Evolutionary conservation across 106 monocot genomes (phyloP), one percentile per base, ranked within the genome.

Genomic region (Dendrobium nobile): DNA sequence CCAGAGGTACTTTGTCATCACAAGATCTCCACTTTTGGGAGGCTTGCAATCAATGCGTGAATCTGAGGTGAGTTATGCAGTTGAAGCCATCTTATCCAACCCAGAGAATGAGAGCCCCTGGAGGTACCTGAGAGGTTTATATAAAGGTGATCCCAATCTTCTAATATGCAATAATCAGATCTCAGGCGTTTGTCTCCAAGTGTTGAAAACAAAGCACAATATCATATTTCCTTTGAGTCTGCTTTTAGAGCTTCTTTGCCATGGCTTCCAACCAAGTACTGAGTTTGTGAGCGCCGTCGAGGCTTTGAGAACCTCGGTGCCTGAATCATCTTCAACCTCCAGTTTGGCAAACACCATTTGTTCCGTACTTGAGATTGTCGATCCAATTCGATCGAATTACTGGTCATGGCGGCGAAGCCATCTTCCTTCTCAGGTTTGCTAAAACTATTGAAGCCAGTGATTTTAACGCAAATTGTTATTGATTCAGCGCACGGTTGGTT

Each of bases 91-190:
- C 82, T 79, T 91, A 75, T 48, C 61, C 58, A 81, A 95, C 79
- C 98, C 98, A 31, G 80, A 80, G 75, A 99, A 99, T 37, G 98
- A 99, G 86, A 99, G 98, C 83, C 93, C 98, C 2, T 99, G 98
- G 98, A 91, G 92, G 79, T 99, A 99, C 79, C 89, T 99, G 22
- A 78, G 90, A 41, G 98, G 98, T 42, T 72, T 95, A 77, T 95
- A 88, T 83, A 95, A 93, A 87, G 85, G 78, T 20, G 84, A 91
- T 1, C 79, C 80, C 20, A 78, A 87, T 64, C 81, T 84, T 79
- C 79, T 99, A 77, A 54, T 84, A 78, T 77, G 47, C 41, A 86
- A 95, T 33, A 61, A 68, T 45, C 86, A 79, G 58, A 68, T 95
- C 37, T 79, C 86, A 20, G 89, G 87, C 41, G 41, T 87, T 37